Base-by-base conservation (phyloP, 2,329 filamentous ascomycete species). In the Aspergillus alliaceus region DNA sequence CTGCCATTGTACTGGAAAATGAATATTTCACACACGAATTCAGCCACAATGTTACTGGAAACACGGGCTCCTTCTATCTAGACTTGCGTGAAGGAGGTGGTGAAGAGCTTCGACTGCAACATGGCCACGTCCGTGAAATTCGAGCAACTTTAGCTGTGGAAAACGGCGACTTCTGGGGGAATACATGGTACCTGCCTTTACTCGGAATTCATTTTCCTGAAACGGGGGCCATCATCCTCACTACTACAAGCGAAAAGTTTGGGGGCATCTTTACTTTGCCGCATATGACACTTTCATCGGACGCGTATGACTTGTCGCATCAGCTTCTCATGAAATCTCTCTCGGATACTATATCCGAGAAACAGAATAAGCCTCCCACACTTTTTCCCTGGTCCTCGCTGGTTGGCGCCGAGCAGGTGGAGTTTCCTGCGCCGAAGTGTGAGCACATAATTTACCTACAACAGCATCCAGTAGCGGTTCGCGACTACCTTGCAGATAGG, bases 181-280 rank as follows among this genome's bases (percentile, higher is more conserved):
- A 88, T 68, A 90, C 86, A 64, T 93, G 90, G 86, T 88, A 93
- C 64, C 86, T 96, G 76, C 82, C 85, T 51, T 77, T 96, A 50
- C 88, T 91, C 73, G 95, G 95, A 3, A 83, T 96, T 4, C 93
- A 98, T 77, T 96, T 92, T 81, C 87, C 89, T 35, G 82, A 84
- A n/a, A 85, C 89, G 60, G 95, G 95, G 1, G 84, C 86, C 14
- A 85, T 95, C 50, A 78, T 98, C 34, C 78, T 98, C 70, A 90
- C 89, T 1, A 97, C 93, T 0, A 93, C 92, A 48, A 97, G 92
- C 73, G 90, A 96, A 69, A 97, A 96, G 78, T 95, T 95, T 68
- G 86, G 89, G n/a, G 93, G 95, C 42, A 88, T 98, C 55, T 96
- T 96, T 72, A 90, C 88, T 2, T 78, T 98, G 47, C 93, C 95